Percentiles rank a stretch among this genome's conserved stretches.
These are phyloP conservation scores for Obba rivulosa DNA, from an alignment of 768 basidiomycete species.

Conservation along the genomic window DNA sequence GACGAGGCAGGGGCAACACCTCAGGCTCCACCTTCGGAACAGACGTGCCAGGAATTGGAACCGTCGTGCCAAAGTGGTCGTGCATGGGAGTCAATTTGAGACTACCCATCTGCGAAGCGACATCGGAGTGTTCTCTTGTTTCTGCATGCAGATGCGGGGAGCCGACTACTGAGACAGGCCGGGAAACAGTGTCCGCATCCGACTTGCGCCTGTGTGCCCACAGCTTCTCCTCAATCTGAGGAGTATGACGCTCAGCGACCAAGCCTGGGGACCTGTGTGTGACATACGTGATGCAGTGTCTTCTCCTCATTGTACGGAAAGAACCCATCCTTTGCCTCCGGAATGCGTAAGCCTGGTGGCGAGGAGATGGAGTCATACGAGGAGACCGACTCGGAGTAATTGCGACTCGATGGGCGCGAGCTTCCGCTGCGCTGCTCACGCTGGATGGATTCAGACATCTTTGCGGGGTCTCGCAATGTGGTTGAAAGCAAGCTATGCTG, in stretches of 20 bases:
- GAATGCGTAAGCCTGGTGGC: slow-evolving; percentile 30
- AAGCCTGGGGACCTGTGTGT: background rate
- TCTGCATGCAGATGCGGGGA: slow-evolving; percentile 13
- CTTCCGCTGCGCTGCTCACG: too few relatives aligned
- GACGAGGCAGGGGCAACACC: background rate
- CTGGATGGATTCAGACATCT: too few relatives aligned
- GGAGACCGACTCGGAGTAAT: too few relatives aligned
- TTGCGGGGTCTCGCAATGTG: too few relatives aligned
- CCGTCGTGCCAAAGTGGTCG: slow-evolving; percentile 10
- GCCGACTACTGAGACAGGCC: slow-evolving; percentile 16
- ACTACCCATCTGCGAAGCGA: slow-evolving; percentile 30
- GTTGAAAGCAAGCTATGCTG: too few relatives aligned
- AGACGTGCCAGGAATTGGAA: background rate
- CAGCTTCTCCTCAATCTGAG: slow-evolving; percentile 70
- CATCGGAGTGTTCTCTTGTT: slow-evolving; percentile 11
- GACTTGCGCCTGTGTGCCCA: slow-evolving; percentile 63
- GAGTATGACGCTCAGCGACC: background rate
- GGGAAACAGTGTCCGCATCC: slow-evolving; percentile 41
- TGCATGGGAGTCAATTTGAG: slow-evolving; percentile 36
- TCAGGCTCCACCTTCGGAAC: background rate
- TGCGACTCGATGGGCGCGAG: too few relatives aligned
- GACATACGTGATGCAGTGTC: slow-evolving; percentile 62
- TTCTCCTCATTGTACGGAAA: slow-evolving; percentile 81
- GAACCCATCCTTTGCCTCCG: slow-evolving; percentile 63
- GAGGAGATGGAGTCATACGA: slow-evolving; percentile 2